Percentiles rank a stretch among this genome's conserved stretches.
These are phyloP conservation scores for Wickerhamiella musiphila DNA, from an alignment of 805 yeast species.

Conservation along the genomic window DNA sequence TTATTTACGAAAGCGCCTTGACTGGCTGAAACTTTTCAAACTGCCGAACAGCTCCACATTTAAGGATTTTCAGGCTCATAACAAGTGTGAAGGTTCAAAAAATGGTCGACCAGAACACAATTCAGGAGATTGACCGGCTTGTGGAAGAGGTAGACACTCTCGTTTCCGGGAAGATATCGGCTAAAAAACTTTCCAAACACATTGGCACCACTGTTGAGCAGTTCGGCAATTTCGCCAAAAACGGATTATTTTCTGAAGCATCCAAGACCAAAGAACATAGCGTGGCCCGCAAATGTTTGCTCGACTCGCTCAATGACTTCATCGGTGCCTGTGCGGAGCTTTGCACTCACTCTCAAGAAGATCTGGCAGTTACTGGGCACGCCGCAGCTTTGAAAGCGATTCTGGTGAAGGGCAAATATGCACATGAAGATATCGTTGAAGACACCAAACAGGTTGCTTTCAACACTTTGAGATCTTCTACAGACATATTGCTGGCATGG, in stretches of 20 bases:
- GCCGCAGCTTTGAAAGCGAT: slow-evolving; percentile 30
- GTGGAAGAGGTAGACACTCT: slow-evolving; percentile 24
- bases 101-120: no score
- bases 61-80: no score
- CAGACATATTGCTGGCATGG: slow-evolving; percentile 17
- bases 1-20: no score
- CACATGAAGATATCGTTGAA: slow-evolving; percentile 37
- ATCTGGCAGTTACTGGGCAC: slow-evolving; percentile 26
- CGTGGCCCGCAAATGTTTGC: slow-evolving; percentile 33
- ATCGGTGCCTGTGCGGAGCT: not conserved
- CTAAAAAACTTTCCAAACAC: no score
- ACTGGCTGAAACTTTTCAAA: no score
- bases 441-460: slow-evolving; percentile 27
- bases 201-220: no score
- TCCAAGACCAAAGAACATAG: slow-evolving; percentile 35
- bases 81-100: no score
- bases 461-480: slow-evolving; percentile 24
- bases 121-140: slow-evolving; percentile 37
- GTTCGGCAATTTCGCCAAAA: slow-evolving; percentile 32
- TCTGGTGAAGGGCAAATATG: slow-evolving; percentile 34
- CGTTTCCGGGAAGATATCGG: slow-evolving; percentile 12
- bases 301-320: slow-evolving; percentile 10
- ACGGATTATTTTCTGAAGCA: slow-evolving; percentile 26
- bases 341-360: not conserved
- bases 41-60: no score